These are phyloP conservation scores for Suaeda aralocaspica DNA, from an alignment of 148 eudicot genomes.

Conservation along the genomic window DNA sequence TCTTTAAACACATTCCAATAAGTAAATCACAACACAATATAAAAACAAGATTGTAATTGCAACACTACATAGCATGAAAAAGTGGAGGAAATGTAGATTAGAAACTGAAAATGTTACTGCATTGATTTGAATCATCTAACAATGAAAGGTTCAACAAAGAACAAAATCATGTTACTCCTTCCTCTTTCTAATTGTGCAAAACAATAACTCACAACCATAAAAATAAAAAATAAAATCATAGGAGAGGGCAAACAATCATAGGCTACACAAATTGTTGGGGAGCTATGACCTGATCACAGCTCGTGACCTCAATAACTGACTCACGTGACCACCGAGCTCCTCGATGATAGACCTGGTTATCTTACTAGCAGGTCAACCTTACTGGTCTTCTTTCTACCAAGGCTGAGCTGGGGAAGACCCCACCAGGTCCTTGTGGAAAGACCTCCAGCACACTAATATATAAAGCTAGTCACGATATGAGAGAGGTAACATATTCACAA, in stretches of 20 bases:
- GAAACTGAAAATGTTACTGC: conserved; percentile 1
- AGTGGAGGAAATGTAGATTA: not conserved
- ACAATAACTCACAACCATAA: conserved; percentile 1
- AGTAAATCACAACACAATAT: not conserved
- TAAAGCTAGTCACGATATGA: no score
- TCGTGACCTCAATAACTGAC: no score
- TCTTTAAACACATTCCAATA: not conserved
- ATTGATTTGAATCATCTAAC: not conserved
- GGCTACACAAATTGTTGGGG: no score
- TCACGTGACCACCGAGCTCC: no score
- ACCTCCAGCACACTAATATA: no score
- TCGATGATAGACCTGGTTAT: no score
- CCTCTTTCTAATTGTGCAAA: conserved; percentile 4
- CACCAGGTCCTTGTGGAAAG: no score
- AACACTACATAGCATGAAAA: not conserved
- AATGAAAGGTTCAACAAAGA: not conserved
- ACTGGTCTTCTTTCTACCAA: no score
- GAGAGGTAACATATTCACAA: no score
- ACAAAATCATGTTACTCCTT: conserved; percentile 4
- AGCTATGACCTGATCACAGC: no score
- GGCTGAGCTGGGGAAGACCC: no score
- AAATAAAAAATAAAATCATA: not conserved
- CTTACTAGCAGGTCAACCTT: no score
- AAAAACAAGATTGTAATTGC: not conserved
- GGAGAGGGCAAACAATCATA: not conserved